Percentiles rank a stretch among this genome's conserved stretches.
Evolutionary conservation across 208 protist species (phyloP).

Genomic region (Trypanosoma platydactyli): DNA sequence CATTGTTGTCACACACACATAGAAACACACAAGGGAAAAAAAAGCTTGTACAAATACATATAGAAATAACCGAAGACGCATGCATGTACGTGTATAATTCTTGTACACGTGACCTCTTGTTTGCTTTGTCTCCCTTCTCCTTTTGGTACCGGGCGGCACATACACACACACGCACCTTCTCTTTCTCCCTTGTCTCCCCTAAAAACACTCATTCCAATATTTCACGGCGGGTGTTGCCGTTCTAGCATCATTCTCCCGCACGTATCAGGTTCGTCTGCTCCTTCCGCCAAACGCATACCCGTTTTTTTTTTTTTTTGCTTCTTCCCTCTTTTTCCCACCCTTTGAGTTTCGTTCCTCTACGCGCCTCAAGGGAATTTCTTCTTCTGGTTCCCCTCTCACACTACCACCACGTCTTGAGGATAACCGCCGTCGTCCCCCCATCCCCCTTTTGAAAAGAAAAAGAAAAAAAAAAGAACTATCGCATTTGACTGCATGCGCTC

Average conservation of each 20-base stretch:
- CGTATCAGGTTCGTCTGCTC: too few relatives aligned
- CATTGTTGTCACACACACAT: neutral
- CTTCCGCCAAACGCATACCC: neutral
- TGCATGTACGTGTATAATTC: conserved; percentile 11
- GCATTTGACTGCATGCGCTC: neutral
- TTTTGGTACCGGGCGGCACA: too few relatives aligned
- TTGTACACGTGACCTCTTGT: neutral
- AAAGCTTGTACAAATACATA: conserved; percentile 14
- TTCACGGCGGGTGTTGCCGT: too few relatives aligned
- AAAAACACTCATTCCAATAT: too few relatives aligned
- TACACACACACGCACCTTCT: too few relatives aligned
- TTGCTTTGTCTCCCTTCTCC: too few relatives aligned
- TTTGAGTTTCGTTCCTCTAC: neutral
- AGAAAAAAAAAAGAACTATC: neutral
- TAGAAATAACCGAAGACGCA: conserved; percentile 24
- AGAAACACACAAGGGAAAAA: conserved; percentile 10
- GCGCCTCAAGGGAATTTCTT: neutral
- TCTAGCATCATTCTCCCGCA: too few relatives aligned
- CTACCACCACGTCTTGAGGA: too few relatives aligned
- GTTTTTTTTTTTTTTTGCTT: conserved; percentile 1
- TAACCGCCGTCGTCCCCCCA: too few relatives aligned
- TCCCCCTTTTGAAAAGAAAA: too few relatives aligned
- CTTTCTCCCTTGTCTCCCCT: too few relatives aligned
- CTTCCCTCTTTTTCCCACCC: neutral
- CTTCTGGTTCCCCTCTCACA: neutral